Percentiles rank a stretch among this genome's conserved stretches.
Conservation (phyloP, 192 early-diverging fungal genomes). For the Coemansia sp. region DNA sequence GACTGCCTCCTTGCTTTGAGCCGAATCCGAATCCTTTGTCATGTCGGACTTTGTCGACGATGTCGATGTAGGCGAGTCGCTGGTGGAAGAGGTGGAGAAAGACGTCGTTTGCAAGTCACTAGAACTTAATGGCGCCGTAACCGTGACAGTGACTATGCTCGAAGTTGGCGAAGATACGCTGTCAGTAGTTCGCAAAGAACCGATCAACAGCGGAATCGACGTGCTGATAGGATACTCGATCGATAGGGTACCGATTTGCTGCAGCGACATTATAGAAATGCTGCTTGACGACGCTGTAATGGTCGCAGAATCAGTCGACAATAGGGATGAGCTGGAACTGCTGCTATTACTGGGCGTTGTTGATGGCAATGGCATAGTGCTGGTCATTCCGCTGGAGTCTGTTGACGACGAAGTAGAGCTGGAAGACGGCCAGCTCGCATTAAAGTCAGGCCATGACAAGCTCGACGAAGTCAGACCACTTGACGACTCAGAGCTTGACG, state of each 20-base stretch:
- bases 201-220: slow-evolving; percentile 24
- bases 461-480: neutral
- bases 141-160: neutral
- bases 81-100: neutral
- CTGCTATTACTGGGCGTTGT: neutral
- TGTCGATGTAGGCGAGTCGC: neutral
- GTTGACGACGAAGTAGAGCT: neutral
- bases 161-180: neutral
- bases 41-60: neutral
- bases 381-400: neutral
- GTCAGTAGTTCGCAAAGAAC: neutral
- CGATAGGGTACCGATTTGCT: slow-evolving; percentile 17
- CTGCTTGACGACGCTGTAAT: neutral
- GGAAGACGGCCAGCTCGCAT: neutral
- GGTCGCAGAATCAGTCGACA: neutral
- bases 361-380: neutral
- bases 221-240: slow-evolving; percentile 25
- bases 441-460: neutral
- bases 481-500: neutral
- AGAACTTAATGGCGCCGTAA: neutral
- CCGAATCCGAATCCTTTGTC: neutral
- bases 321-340: neutral
- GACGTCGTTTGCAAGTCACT: neutral
- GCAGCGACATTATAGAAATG: slow-evolving; percentile 11
- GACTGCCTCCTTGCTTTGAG: neutral